These are phyloP conservation scores for Neurospora sublineolata DNA, from an alignment of 495 filamentous ascomycete species.

Conservation along the genomic window DNA sequence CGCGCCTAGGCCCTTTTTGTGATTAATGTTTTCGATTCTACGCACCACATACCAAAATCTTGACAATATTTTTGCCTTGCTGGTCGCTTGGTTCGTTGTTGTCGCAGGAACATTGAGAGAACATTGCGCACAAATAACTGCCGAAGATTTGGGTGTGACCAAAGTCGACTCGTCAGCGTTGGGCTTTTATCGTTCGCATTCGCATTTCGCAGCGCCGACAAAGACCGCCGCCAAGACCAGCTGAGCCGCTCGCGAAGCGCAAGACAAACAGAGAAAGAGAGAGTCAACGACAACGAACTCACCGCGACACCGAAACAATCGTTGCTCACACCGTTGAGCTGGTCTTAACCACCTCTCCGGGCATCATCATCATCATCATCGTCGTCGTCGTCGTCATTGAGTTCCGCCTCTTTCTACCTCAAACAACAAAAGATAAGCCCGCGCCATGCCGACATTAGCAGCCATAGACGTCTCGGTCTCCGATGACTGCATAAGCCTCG, in stretches of 20 bases:
- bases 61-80: not conserved
- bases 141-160: not conserved
- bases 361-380: not conserved
- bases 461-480: constrained; percentile 21
- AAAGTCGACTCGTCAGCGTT: not conserved
- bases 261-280: not conserved
- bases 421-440: not conserved
- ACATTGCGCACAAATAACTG: not conserved
- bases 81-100: not conserved
- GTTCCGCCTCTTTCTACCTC: not conserved
- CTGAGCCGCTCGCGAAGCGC: not conserved
- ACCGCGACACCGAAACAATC: not conserved
- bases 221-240: not conserved
- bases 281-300: not conserved
- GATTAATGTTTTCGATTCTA: not conserved
- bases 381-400: no score
- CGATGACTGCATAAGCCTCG: constrained; percentile 18
- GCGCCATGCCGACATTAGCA: constrained; percentile 18
- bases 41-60: not conserved
- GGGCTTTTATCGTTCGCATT: not conserved
- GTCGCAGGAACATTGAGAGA: not conserved
- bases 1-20: not conserved
- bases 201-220: not conserved
- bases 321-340: not conserved
- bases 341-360: not conserved